Conservation (phyloP, 495 filamentous ascomycete genomes). For the Lasiosphaeria ovina region DNA sequence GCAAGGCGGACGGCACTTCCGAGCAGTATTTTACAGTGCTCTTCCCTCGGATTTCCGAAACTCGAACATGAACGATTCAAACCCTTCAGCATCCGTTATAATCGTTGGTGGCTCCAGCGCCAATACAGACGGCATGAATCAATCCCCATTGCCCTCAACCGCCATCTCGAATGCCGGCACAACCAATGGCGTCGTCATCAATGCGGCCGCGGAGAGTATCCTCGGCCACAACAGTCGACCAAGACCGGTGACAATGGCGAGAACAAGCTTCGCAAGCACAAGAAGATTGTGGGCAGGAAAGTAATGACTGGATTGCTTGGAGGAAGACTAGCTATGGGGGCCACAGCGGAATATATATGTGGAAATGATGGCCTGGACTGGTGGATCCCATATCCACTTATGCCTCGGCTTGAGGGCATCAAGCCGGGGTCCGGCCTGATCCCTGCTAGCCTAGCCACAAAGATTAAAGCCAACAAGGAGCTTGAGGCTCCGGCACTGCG, state of each 20-base stretch:
- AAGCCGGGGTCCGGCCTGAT: no score
- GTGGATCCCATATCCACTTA: no score
- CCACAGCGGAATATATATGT: no score
- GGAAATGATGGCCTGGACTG: no score
- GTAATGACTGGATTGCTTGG: no score
- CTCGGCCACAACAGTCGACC: conserved; percentile 66
- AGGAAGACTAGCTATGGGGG: no score
- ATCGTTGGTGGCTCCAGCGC: conserved; percentile 39
- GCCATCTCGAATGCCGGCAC: not conserved
- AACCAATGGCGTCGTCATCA: conserved; percentile 67
- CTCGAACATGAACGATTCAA: no score
- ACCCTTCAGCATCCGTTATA: no score
- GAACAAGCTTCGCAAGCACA: conserved; percentile 32
- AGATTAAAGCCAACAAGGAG: conserved; percentile 30
- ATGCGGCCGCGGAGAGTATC: conserved; percentile 85
- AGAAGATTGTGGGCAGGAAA: conserved; percentile 87
- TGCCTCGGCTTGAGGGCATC: no score
- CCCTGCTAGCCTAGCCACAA: no score
- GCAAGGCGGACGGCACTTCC: conserved; percentile 82
- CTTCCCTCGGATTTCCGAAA: no score
- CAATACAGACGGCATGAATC: conserved; percentile 14
- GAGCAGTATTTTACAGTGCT: no score
- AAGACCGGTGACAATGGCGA: conserved; percentile 44
- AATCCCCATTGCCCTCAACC: not conserved
- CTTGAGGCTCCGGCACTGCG: conserved; percentile 41